phyloP scores from a whole-genome alignment of 148 eudicot species.

The Cornus suecica region DNA sequence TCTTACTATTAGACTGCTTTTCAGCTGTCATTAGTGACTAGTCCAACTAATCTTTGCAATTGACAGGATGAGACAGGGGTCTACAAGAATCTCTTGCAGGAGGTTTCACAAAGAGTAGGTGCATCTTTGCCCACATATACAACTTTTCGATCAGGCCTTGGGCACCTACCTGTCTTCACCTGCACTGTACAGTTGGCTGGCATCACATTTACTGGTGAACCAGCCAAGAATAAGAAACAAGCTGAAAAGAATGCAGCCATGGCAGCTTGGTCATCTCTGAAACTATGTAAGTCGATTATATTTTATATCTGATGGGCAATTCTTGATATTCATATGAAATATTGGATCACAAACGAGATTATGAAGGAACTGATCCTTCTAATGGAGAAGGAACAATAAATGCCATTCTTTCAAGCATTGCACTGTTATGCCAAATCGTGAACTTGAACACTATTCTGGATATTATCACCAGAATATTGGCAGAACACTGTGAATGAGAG shows the following conservation, averaged over 20 bases:
- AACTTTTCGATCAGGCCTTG: slow-evolving; percentile 10
- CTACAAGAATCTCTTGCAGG: slow-evolving; percentile 3
- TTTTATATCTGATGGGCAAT: not conserved
- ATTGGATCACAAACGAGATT: not conserved
- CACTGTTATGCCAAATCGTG: not conserved
- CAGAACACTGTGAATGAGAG: not conserved
- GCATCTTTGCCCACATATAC: slow-evolving; percentile 13
- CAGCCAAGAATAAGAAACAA: slow-evolving; percentile 16
- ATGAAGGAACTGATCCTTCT: not conserved
- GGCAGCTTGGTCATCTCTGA: slow-evolving; percentile 14
- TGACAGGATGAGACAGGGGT: slow-evolving; percentile 5
- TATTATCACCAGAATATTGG: no score
- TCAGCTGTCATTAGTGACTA: not conserved
- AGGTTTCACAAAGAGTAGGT: slow-evolving; percentile 10
- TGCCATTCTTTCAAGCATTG: not conserved
- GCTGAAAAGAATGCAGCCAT: slow-evolving; percentile 17
- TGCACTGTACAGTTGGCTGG: slow-evolving; percentile 18
- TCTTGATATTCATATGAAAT: not conserved
- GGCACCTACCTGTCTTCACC: slow-evolving; percentile 12
- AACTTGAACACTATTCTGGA: not conserved
- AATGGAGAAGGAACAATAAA: not conserved
- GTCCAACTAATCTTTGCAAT: not conserved
- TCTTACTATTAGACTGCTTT: not conserved
- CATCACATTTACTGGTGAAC: slow-evolving; percentile 10
- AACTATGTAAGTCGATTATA: slow-evolving; percentile 6